These are phyloP conservation scores for Chromera velia DNA, from an alignment of 73 alveolate species.

Conservation along the genomic window DNA sequence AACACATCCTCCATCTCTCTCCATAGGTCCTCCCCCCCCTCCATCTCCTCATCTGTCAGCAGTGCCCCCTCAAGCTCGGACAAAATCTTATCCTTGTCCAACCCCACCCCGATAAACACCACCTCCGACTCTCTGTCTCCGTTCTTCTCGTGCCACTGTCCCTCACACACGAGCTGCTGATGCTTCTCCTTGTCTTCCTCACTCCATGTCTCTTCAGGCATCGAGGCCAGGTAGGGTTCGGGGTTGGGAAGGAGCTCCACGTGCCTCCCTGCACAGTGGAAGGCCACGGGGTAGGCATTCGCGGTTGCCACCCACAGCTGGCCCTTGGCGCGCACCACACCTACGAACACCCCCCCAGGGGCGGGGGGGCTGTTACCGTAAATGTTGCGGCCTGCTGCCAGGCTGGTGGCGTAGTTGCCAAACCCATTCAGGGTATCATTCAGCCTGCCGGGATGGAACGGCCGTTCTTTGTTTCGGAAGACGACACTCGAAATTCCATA, in stretches of 20 bases:
- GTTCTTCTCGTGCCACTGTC: conserved; percentile 2
- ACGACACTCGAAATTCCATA: too few relatives aligned
- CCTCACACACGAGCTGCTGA: background rate
- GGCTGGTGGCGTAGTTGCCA: conserved; percentile 19
- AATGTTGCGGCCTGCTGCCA: background rate
- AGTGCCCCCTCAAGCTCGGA: background rate
- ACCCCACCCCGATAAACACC: conserved; percentile 17
- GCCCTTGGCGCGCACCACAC: conserved; percentile 49
- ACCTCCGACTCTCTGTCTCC: conserved; percentile 6
- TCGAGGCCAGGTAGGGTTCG: conserved; percentile 19
- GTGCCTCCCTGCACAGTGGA: conserved; percentile 29
- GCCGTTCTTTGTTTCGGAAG: conserved; percentile 47
- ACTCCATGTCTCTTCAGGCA: conserved; percentile 20
- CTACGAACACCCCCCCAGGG: conserved; percentile 4
- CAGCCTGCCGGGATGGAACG: conserved; percentile 50
- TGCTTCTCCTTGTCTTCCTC: background rate
- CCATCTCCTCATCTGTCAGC: conserved; percentile 2
- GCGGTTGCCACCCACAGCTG: conserved; percentile 48
- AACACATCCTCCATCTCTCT: too few relatives aligned
- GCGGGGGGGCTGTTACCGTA: background rate
- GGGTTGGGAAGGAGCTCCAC: conserved; percentile 8
- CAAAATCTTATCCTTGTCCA: conserved; percentile 9
- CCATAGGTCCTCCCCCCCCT: background rate
- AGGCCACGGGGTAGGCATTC: conserved; percentile 9
- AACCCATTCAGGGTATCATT: conserved; percentile 15